phyloP scores from a whole-genome alignment of 306 rosid genomes.

The Carpinus viminea region DNA sequence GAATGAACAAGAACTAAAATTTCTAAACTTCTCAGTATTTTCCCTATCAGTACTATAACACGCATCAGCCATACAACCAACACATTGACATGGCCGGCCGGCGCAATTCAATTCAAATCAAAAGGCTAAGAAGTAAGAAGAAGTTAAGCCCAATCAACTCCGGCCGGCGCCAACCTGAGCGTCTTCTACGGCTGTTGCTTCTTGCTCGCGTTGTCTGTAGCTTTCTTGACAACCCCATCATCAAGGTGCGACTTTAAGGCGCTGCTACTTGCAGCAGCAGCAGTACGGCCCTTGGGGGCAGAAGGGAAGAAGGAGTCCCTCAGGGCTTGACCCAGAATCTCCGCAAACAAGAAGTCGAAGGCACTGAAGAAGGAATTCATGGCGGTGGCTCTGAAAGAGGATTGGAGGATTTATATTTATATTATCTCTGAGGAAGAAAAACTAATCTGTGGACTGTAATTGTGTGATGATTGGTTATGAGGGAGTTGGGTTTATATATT shows the following conservation, averaged over 20 bases:
- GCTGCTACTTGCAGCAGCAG: background rate
- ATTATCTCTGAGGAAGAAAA: too few species aligned
- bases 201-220: background rate
- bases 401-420: too few species aligned
- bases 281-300: background rate
- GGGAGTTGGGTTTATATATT: too few species aligned
- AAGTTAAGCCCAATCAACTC: constrained; percentile 23
- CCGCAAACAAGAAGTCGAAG: constrained; percentile 43
- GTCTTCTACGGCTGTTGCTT: background rate
- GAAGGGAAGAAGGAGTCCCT: constrained; percentile 27
- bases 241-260: background rate
- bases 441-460: too few species aligned
- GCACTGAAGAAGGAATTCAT: constrained; percentile 55
- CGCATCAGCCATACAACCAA: background rate
- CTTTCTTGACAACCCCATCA: too few species aligned
- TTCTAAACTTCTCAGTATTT: background rate
- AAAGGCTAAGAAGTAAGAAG: background rate
- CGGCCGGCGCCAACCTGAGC: constrained; percentile 14
- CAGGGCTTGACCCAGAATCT: constrained; percentile 36
- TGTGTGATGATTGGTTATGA: too few species aligned
- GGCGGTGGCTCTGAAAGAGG: too few species aligned
- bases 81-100: background rate
- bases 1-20: background rate
- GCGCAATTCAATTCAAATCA: too few species aligned
- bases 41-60: background rate